Evolutionary conservation across 139 green algal genomes (phyloP).

Genomic region (Auxenochlorella protothecoides): DNA sequence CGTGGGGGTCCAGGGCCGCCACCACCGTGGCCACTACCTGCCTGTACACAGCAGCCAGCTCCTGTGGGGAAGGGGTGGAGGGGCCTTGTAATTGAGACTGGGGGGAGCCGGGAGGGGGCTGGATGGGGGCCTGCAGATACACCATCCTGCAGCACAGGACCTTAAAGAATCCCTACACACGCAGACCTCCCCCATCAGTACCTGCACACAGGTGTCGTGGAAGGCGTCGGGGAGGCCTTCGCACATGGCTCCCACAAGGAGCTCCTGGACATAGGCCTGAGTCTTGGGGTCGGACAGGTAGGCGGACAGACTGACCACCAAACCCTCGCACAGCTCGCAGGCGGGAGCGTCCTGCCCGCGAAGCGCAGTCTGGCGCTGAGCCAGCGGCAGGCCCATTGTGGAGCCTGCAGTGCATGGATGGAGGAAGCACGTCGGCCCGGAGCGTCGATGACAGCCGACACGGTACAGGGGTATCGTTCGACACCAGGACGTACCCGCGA

Average conservation of each 20-base stretch:
- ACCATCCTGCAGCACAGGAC: neutral
- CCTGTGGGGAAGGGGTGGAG: neutral
- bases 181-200: no score
- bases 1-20: neutral
- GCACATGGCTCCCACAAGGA: constrained; percentile 3
- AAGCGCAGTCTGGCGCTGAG: neutral
- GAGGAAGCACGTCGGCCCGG: neutral
- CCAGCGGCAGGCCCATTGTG: neutral
- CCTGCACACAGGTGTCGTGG: constrained; percentile 2
- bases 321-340: neutral
- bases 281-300: constrained; percentile 12
- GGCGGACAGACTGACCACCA: constrained; percentile 1
- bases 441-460: neutral
- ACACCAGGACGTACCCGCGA: no score
- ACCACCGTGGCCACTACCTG: neutral
- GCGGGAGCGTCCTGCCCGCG: neutral
- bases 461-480: no score
- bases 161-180: neutral
- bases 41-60: constrained; percentile 16
- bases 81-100: no score
- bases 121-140: neutral
- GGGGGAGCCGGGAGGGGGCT: no score
- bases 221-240: constrained; percentile 5
- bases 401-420: constrained; percentile 9
- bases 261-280: neutral